phyloP scores from a whole-genome alignment of 371 early-diverging fungal species.

The Sporodiniella umbellata region DNA sequence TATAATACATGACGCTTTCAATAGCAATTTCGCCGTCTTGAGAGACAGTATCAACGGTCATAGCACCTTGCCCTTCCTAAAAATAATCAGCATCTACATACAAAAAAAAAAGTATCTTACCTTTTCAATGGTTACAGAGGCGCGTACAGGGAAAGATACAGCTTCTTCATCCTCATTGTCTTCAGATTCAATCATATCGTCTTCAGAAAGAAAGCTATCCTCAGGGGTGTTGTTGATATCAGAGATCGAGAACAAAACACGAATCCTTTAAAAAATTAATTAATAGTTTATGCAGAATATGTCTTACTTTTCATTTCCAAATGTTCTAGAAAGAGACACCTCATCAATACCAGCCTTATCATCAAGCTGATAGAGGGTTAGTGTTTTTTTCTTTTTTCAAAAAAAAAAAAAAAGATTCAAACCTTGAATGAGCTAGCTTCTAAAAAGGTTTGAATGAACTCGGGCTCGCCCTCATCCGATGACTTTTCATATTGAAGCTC shows the following conservation, averaged over 20 bases:
- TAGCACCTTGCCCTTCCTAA: constrained; percentile 65
- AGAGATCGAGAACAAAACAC: constrained; percentile 82
- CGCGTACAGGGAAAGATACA: constrained; percentile 72
- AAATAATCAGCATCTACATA: constrained; percentile 1
- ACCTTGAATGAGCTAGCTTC: constrained; percentile 76
- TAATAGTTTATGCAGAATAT: not conserved
- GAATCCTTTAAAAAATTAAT: constrained; percentile 53
- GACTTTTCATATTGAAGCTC: constrained; percentile 85
- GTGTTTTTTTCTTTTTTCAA: not conserved
- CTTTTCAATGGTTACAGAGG: constrained; percentile 81
- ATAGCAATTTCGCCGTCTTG: constrained; percentile 87
- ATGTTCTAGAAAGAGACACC: constrained; percentile 76
- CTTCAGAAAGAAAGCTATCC: constrained; percentile 53
- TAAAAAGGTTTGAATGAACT: constrained; percentile 77
- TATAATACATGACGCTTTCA: constrained; percentile 75
- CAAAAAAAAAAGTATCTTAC: too few species aligned
- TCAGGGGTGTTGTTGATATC: constrained; percentile 71
- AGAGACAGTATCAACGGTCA: constrained; percentile 75
- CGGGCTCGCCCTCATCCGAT: constrained; percentile 58
- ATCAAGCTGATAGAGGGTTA: constrained; percentile 69
- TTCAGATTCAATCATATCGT: constrained; percentile 43
- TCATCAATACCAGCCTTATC: constrained; percentile 81
- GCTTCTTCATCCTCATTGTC: constrained; percentile 57
- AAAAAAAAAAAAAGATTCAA: too few species aligned
- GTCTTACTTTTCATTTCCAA: constrained; percentile 87